These are phyloP conservation scores for Salix brachista DNA, from an alignment of 345 rosid species.

Conservation along the genomic window DNA sequence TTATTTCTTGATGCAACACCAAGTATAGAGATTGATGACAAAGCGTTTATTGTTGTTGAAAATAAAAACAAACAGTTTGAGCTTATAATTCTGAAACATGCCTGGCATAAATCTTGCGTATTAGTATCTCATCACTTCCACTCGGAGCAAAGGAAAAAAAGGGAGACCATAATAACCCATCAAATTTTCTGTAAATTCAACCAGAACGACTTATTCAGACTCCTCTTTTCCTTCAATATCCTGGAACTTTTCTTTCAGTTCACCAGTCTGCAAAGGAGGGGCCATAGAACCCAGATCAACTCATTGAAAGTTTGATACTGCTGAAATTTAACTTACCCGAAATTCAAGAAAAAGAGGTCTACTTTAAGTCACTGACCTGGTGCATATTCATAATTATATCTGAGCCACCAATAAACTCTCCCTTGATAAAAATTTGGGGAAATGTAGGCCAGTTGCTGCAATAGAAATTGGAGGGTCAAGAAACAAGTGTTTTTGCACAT, in stretches of 20 bases:
- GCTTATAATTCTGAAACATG: neutral
- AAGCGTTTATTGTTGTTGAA: neutral
- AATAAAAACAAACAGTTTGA: neutral
- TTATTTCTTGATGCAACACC: too few relatives aligned
- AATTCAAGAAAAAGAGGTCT: neutral
- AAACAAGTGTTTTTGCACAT: neutral
- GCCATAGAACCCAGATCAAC: slow-evolving; percentile 3
- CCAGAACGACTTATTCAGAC: slow-evolving; percentile 5
- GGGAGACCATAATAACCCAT: neutral
- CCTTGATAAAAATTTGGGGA: slow-evolving; percentile 89
- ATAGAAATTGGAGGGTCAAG: neutral
- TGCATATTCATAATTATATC: slow-evolving; percentile 89
- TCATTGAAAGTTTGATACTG: neutral
- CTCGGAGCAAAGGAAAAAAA: neutral
- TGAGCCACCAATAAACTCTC: slow-evolving; percentile 93
- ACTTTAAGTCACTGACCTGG: slow-evolving; percentile 45
- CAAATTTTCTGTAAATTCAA: neutral
- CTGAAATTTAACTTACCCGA: neutral
- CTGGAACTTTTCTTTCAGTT: slow-evolving; percentile 77
- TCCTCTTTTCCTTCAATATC: slow-evolving; percentile 29
- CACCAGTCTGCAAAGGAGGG: slow-evolving; percentile 54
- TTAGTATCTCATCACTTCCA: neutral
- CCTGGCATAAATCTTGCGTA: neutral
- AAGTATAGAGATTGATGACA: neutral
- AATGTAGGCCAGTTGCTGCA: slow-evolving; percentile 96